Conservation (phyloP, 306 rosid genomes). For the Carpinus fangiana region DNA sequence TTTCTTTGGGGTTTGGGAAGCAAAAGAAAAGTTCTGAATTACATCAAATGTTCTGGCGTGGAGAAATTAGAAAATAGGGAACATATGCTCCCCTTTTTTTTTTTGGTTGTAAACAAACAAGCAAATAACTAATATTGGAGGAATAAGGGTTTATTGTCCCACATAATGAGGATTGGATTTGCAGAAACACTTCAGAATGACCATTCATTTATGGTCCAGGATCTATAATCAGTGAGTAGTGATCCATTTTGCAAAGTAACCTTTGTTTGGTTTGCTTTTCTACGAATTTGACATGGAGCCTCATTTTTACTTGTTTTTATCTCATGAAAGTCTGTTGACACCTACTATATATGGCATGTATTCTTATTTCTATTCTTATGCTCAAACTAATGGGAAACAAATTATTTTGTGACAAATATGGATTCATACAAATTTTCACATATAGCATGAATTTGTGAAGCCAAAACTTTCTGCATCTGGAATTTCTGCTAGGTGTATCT, state of each 20-base stretch:
- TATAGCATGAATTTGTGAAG: not conserved
- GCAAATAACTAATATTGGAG: not conserved
- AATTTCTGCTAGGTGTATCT: conserved; percentile 10
- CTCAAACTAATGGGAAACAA: conserved; percentile 8
- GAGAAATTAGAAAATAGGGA: not conserved
- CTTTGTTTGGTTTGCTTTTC: no score
- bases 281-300: not conserved
- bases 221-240: no score
- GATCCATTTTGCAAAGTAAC: conserved; percentile 1
- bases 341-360: conserved; percentile 1
- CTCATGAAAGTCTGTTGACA: not conserved
- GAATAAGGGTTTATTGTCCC: not conserved
- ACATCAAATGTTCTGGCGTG: not conserved
- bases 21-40: not conserved
- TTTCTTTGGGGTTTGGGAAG: conserved; percentile 1
- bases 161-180: not conserved
- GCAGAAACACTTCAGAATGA: not conserved
- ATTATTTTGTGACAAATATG: not conserved
- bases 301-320: not conserved
- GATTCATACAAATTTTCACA: conserved; percentile 1
- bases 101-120: not conserved
- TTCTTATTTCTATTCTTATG: conserved; percentile 7
- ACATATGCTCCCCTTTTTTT: not conserved
- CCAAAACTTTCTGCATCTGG: not conserved
- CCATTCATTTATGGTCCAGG: not conserved